Evolutionary conservation across 495 filamentous ascomycete genomes (phyloP), one percentile per base, ranked within the genome.

Genomic region (Collariella sp.): DNA sequence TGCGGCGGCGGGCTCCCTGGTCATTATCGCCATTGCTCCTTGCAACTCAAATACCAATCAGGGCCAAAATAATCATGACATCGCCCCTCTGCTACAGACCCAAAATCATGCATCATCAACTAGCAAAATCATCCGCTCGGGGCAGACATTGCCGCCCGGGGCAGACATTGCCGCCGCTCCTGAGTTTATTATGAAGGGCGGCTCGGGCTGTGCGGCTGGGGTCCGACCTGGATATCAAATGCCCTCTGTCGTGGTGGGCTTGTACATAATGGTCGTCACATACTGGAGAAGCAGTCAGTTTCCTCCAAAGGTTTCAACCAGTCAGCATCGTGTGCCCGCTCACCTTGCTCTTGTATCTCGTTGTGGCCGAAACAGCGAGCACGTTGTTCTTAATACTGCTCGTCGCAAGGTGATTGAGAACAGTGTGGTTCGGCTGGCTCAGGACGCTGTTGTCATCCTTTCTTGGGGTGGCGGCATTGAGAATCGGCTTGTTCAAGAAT

Each of bases 381-480:
- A 97, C 87, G 50, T 88, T 86, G 54, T 95, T 87, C 71, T 95
- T 96, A 69, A 98, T 98, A 69, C 90, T 96, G 74, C 90, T 96
- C 4, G 93, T 98, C n/a, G 91, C 91, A 43, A 98, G 74, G 67
- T 98, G 93, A 59, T 98, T 98, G 59, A 98, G 71, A 23, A 98
- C 89, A 2, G 93, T 96, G 59, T 98, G 93, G 61, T 97, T 98
- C 13, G 93, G 93, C 75, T 96, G 90, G 47, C 84, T 90, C 36
- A 98, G 70, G 40, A 98, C 94, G 71, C 90, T 95, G 68, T 88
- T 94, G 66, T 98, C 93, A 70, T 97, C 93, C 72, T 96, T 97
- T 76, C 95, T 90, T 2, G 89, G 81, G 7, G 84, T 91, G 7
- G 81, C 84, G 40, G 86, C 86, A 66, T 98, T 98, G 53, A 98